Conservation (phyloP, 169 alveolate species). For the Ichthyophthirius multifiliis region DNA sequence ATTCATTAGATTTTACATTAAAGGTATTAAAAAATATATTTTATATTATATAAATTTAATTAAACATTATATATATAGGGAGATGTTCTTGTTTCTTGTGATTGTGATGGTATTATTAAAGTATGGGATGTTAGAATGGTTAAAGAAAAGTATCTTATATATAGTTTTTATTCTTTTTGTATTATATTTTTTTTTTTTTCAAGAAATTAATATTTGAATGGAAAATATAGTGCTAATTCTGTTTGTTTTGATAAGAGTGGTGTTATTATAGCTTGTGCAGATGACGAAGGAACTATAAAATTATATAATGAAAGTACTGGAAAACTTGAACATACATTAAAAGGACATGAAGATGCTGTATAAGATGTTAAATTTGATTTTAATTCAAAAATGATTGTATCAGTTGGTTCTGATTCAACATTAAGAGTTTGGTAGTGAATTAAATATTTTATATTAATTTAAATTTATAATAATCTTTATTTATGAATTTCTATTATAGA, state of each 20-base stretch:
- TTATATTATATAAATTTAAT: neutral
- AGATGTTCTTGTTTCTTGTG: constrained; percentile 87
- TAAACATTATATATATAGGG: constrained; percentile 61
- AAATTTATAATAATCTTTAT: no score
- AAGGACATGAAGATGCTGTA: constrained; percentile 89
- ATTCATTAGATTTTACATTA: constrained; percentile 70
- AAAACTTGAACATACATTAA: constrained; percentile 73
- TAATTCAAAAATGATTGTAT: constrained; percentile 60
- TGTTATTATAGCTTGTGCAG: constrained; percentile 76
- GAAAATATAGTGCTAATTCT: constrained; percentile 82
- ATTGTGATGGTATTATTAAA: constrained; percentile 90
- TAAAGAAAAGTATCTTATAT: constrained; percentile 49
- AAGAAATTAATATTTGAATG: constrained; percentile 78
- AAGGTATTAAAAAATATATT: constrained; percentile 39
- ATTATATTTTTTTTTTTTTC: constrained; percentile 28
- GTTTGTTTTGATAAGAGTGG: constrained; percentile 87
- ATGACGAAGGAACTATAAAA: constrained; percentile 82
- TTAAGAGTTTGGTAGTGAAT: constrained; percentile 84
- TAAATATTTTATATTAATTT: no score
- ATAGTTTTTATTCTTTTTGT: neutral
- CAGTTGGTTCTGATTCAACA: constrained; percentile 81
- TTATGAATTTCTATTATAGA: no score
- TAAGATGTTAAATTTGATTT: constrained; percentile 74
- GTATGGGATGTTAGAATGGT: constrained; percentile 93
- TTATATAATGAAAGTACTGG: constrained; percentile 66